These are phyloP conservation scores for Cercospora sp. DNA, from an alignment of 2,329 filamentous ascomycete genomes.

Conservation along the genomic window DNA sequence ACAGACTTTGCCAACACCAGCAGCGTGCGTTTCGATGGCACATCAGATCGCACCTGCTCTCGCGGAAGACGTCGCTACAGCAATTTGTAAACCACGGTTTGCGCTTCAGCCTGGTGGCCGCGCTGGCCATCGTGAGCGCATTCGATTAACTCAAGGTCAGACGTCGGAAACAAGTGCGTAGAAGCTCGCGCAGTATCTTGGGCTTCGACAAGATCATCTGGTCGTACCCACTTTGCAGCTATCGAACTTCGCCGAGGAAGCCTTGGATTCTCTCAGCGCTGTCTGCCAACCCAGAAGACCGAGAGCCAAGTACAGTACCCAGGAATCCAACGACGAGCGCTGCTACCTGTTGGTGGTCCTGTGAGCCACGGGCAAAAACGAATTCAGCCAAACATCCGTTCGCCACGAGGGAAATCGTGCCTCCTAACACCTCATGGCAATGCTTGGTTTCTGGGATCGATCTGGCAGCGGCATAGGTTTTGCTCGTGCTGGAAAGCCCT, in stretches of 20 bases:
- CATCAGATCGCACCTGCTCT: not conserved
- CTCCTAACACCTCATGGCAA: constrained; percentile 7
- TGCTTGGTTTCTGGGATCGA: not conserved
- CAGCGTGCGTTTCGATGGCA: not conserved
- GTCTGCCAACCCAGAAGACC: not conserved
- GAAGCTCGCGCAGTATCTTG: not conserved
- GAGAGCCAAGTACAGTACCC: constrained; percentile 8
- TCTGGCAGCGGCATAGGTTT: not conserved
- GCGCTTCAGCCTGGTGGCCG: not conserved
- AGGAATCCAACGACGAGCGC: not conserved
- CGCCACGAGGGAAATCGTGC: constrained; percentile 5
- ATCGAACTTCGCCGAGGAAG: not conserved
- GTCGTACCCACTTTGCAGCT: not conserved
- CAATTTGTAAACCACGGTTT: not conserved
- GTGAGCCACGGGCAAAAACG: not conserved
- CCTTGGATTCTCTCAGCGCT: constrained; percentile 1
- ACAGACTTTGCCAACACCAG: not conserved
- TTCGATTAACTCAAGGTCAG: not conserved
- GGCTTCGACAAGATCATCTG: not conserved
- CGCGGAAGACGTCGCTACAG: not conserved
- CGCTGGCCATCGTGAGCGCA: not conserved
- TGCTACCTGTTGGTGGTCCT: not conserved
- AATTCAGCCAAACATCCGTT: not conserved
- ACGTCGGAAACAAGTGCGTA: not conserved
- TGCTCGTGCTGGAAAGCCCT: not conserved